Percentiles rank a stretch among this genome's conserved stretches.
Conservation (phyloP, 1,284 basidiomycete genomes). For the Marasmius oreades region DNA sequence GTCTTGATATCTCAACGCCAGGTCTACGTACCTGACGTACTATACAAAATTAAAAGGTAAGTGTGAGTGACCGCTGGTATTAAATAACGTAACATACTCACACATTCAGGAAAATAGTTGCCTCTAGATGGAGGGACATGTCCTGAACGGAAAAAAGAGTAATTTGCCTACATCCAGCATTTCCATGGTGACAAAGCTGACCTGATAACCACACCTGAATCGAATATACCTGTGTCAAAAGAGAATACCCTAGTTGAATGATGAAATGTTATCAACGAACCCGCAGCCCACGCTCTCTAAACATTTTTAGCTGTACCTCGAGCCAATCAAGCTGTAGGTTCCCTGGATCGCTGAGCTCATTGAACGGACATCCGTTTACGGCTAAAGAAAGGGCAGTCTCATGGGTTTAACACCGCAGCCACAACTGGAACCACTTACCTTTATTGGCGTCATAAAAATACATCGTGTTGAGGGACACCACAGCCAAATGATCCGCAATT, state of each 20-base stretch:
- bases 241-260: not conserved
- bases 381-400: constrained; percentile 31
- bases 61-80: constrained; percentile 1
- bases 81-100: constrained; percentile 34
- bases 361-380: constrained; percentile 66
- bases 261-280: constrained; percentile 30
- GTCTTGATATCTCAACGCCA: constrained; percentile 84
- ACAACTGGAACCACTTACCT: constrained; percentile 41
- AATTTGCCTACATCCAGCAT: constrained; percentile 7
- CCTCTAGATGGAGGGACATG: constrained; percentile 80
- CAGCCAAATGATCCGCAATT: constrained; percentile 72
- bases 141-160: constrained; percentile 32
- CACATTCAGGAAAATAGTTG: constrained; percentile 86
- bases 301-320: constrained; percentile 77
- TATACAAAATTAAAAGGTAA: constrained; percentile 30
- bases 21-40: constrained; percentile 81
- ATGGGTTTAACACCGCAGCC: not conserved
- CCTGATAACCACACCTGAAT: constrained; percentile 47
- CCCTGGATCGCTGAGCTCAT: constrained; percentile 68
- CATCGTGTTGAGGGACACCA: constrained; percentile 87
- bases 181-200: constrained; percentile 16
- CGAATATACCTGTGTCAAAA: no score
- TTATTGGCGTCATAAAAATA: constrained; percentile 94
- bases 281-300: constrained; percentile 77
- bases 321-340: constrained; percentile 89